Evolutionary conservation across 2,329 filamentous ascomycete genomes (phyloP).

Genomic region (Diaporthe sp.): DNA sequence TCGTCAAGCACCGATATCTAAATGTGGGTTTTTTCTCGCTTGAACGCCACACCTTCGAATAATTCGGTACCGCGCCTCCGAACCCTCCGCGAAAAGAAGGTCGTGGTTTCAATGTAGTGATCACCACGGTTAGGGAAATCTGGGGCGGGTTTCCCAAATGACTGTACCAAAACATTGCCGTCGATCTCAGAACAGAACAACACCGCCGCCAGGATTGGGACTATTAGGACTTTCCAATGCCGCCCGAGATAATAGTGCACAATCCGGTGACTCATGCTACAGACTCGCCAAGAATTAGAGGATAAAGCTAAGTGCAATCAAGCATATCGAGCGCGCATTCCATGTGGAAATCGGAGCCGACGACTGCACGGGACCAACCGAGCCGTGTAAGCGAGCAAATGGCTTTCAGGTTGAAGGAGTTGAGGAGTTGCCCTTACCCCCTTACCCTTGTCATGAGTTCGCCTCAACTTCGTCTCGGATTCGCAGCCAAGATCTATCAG

Average conservation of each 20-base stretch:
- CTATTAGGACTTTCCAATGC: neutral
- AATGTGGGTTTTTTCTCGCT: conserved; percentile 10
- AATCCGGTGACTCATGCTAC: neutral
- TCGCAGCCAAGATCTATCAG: conserved; percentile 30
- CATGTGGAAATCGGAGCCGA: conserved; percentile 15
- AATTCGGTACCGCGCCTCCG: conserved; percentile 24
- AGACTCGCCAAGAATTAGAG: neutral
- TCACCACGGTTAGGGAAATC: conserved; percentile 26
- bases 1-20: conserved; percentile 27
- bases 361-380: conserved; percentile 9
- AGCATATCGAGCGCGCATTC: neutral
- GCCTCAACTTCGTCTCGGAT: conserved; percentile 31
- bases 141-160: conserved; percentile 11
- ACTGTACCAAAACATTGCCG: conserved; percentile 17
- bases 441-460: conserved; percentile 24
- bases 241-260: neutral
- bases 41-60: conserved; percentile 6
- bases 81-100: neutral
- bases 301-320: neutral
- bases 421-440: conserved; percentile 9
- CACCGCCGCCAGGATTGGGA: neutral
- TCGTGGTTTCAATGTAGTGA: conserved; percentile 17
- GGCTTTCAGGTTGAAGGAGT: conserved; percentile 15
- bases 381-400: conserved; percentile 29
- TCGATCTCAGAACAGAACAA: conserved; percentile 14